Percentiles rank a stretch among this genome's conserved stretches.
Evolutionary conservation across 108 stramenopile species (phyloP).

Genomic region (Skeletonema tropicum): DNA sequence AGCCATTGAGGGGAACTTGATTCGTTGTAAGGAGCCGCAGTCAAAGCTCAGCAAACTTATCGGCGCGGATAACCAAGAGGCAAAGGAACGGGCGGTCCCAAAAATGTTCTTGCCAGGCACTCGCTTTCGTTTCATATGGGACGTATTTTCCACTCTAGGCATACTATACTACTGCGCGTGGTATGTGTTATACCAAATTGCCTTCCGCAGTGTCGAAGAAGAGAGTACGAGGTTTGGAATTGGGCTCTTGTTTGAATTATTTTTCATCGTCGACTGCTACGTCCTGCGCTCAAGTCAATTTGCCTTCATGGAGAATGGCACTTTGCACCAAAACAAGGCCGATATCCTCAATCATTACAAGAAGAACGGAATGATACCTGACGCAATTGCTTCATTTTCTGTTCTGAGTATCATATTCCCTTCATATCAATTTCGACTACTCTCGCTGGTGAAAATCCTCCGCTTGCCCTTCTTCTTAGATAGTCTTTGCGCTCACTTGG

Average conservation of each 20-base stretch:
- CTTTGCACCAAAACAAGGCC: slow-evolving; percentile 11
- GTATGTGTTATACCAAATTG: slow-evolving; percentile 27
- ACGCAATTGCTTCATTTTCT: slow-evolving; percentile 39
- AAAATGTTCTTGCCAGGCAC: slow-evolving; percentile 34
- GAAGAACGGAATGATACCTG: slow-evolving; percentile 38
- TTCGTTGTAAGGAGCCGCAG: slow-evolving; percentile 13
- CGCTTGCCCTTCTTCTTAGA: slow-evolving; percentile 40
- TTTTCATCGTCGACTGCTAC: slow-evolving; percentile 51
- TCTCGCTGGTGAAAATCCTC: slow-evolving; percentile 44
- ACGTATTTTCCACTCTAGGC: slow-evolving; percentile 25
- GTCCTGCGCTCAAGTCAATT: slow-evolving; percentile 44
- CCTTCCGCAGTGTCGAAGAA: slow-evolving; percentile 33
- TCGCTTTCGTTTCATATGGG: slow-evolving; percentile 48
- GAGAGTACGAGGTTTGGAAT: not conserved
- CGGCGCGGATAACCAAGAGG: slow-evolving; percentile 12
- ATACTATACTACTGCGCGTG: slow-evolving; percentile 44
- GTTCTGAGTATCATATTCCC: slow-evolving; percentile 9
- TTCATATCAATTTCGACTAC: slow-evolving; percentile 16
- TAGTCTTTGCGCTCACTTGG: slow-evolving; percentile 33
- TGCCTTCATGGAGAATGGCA: slow-evolving; percentile 40
- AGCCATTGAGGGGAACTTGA: slow-evolving; percentile 45
- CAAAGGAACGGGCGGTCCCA: not conserved
- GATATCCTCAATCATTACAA: slow-evolving; percentile 36
- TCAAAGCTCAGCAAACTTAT: slow-evolving; percentile 49
- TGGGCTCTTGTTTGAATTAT: slow-evolving; percentile 45